A percentile compares a stretch with the other conserved stretches of the same genome.
Conservation (phyloP, 306 rosid genomes). For the Pyrus pyrifolia region DNA sequence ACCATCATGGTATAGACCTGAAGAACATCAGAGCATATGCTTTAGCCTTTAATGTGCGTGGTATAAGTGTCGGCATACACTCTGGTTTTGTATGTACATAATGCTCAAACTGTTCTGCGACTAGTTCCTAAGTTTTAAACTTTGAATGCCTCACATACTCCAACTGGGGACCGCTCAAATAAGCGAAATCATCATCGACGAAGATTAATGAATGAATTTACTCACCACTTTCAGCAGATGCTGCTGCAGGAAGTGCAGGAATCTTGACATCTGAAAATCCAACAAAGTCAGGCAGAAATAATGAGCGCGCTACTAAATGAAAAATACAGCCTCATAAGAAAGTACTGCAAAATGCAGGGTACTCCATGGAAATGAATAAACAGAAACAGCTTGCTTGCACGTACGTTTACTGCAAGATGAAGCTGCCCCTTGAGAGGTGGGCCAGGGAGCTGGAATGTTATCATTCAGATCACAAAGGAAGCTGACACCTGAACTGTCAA, state of each 20-base stretch:
- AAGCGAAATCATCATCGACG: not conserved
- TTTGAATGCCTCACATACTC: not conserved
- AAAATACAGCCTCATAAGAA: not conserved
- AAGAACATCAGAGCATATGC: slow-evolving; percentile 12
- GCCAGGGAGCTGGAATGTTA: slow-evolving; percentile 98
- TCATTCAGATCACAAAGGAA: slow-evolving; percentile 92
- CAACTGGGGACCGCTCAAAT: not conserved
- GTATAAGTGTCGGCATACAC: not conserved
- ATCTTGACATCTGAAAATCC: slow-evolving; percentile 68
- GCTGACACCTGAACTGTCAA: slow-evolving; percentile 79
- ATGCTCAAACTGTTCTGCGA: not conserved
- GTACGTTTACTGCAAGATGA: slow-evolving; percentile 80
- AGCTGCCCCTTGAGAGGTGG: slow-evolving; percentile 50
- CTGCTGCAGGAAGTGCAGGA: slow-evolving; percentile 98
- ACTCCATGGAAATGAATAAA: not conserved
- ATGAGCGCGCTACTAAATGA: not conserved
- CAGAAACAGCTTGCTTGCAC: slow-evolving; percentile 19
- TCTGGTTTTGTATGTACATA: not conserved
- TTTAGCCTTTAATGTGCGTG: too few species aligned
- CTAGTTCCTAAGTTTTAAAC: not conserved
- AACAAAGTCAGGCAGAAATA: slow-evolving; percentile 10
- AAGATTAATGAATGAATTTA: not conserved
- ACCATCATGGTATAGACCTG: slow-evolving; percentile 45
- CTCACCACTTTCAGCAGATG: slow-evolving; percentile 66
- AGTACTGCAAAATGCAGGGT: not conserved